Base-by-base conservation (phyloP, 306 rosid genomes). In the Castanospermum australe region DNA sequence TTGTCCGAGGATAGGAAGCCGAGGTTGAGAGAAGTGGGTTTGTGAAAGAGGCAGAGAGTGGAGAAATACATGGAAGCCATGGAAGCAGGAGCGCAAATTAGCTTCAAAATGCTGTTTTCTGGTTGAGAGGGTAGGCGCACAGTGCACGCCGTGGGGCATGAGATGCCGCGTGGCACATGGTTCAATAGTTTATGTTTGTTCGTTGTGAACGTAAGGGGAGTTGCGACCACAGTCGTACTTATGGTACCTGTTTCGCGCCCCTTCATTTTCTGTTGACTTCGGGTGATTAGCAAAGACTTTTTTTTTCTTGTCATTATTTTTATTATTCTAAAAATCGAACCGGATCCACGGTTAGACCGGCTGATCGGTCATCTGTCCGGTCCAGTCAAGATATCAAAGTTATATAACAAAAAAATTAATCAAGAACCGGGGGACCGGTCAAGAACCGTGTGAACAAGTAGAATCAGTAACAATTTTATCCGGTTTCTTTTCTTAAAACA, bases 41-140 rank as follows among this genome's bases (percentile, higher is more conserved):
- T 86, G 78, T 63, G 81, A 28, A 79, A 44, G 76, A 72, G 78
- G 79, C 84, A 86, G 79, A 86, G 84, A 64, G 90, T 57, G 17
- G 94, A 79, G 66, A 88, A 74, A 68, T 90, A 47, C 28, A 84
- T 21, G 78, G 97, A 88, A 64, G 97, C 95, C 97, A 92, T 94
- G 10, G 87, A 81, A 64, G 78, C 73, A 64, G 50, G 50, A 14
- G 81, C 32, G 76, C 32, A 35, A 36, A 30, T 55, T 42, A 47
- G 75, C 47, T 44, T 39, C 8, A 14, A 82, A 70, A 41, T 1
- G 47, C 30, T 17, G 28, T 13, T 48, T 44, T 33, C 32, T 4
- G 15, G 39, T 39, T 38, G 62, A 12, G 54, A 35, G 25, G 7
- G 14, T 5, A 0, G 38, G 71, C 28, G 45, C 57, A 63, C 22